Evolutionary conservation across 192 early-diverging fungal genomes (phyloP).

Genomic region (Backusella parvicylindrica): DNA sequence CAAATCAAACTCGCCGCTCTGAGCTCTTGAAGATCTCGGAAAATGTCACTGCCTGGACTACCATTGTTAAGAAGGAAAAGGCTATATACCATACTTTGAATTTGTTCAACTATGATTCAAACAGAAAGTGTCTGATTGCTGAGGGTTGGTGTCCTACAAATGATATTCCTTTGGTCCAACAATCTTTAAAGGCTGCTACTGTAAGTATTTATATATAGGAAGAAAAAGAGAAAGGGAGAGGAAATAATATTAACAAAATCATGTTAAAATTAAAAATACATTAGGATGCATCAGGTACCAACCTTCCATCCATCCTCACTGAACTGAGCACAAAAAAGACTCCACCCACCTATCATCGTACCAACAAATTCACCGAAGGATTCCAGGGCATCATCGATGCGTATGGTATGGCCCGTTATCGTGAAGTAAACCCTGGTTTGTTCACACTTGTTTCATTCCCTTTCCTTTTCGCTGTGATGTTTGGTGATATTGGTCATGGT

Average conservation of each 20-base stretch:
- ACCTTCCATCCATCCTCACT: conserved; percentile 82
- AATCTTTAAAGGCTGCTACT: conserved; percentile 80
- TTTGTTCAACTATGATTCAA: conserved; percentile 90
- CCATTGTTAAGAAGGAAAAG: conserved; percentile 95
- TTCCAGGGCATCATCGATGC: conserved; percentile 98
- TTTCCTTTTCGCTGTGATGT: conserved; percentile 99
- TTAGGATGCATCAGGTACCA: conserved; percentile 64
- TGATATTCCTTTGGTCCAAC: conserved; percentile 78
- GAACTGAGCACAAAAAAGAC: conserved; percentile 81
- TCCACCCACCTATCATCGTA: conserved; percentile 92
- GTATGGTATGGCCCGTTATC: conserved; percentile 93
- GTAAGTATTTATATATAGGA: neutral
- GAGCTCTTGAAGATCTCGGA: conserved; percentile 87
- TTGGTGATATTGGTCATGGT: conserved; percentile 98
- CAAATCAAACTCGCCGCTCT: conserved; percentile 72
- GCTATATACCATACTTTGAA: conserved; percentile 97
- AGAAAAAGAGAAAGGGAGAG: too few relatives aligned
- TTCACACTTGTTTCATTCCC: conserved; percentile 98
- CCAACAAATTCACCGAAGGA: conserved; percentile 94
- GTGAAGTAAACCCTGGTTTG: conserved; percentile 97
- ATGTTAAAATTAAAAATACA: neutral
- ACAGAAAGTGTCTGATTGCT: conserved; percentile 91
- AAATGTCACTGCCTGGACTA: conserved; percentile 84
- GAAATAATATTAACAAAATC: neutral
- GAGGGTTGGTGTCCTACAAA: conserved; percentile 97